phyloP scores from a whole-genome alignment of 1,139 yeast species.

The Blastobotrys proliferans region DNA sequence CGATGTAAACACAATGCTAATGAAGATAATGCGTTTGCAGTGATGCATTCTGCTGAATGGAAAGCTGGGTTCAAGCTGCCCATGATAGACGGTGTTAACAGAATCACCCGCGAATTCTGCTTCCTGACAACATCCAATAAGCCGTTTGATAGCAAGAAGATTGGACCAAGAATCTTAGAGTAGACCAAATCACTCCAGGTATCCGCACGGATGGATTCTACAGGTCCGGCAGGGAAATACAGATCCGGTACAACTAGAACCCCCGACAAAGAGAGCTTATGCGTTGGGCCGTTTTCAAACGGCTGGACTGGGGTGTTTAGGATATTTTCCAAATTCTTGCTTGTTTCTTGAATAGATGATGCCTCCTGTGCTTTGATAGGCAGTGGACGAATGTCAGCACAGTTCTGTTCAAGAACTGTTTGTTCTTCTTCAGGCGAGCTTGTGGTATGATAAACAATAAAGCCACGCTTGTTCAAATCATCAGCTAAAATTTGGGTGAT shows the following conservation, averaged over 20 bases:
- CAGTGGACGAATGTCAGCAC: constrained; percentile 53
- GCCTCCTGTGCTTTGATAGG: constrained; percentile 46
- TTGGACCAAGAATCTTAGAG: constrained; percentile 46
- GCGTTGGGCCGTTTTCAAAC: constrained; percentile 52
- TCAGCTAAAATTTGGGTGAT: constrained; percentile 63
- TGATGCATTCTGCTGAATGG: constrained; percentile 40
- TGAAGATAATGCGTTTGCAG: constrained; percentile 36
- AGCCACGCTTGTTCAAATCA: constrained; percentile 75
- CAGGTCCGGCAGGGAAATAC: constrained; percentile 65
- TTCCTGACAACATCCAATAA: constrained; percentile 52
- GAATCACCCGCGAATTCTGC: constrained; percentile 38
- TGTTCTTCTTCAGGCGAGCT: constrained; percentile 59
- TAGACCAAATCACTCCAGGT: constrained; percentile 51
- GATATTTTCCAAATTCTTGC: constrained; percentile 38
- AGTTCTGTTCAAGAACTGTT: constrained; percentile 51
- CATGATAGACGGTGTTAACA: constrained; percentile 39
- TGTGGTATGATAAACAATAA: constrained; percentile 72
- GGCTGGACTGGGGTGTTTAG: constrained; percentile 42
- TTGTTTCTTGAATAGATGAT: constrained; percentile 35
- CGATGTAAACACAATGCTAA: constrained; percentile 38
- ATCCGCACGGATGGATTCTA: constrained; percentile 51
- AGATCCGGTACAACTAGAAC: constrained; percentile 61
- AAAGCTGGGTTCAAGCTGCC: constrained; percentile 39
- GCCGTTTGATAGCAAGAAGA: constrained; percentile 54
- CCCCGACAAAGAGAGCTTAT: constrained; percentile 50